Evolutionary conservation across 768 basidiomycete species (phyloP).

Genomic region (Piloderma croceum): DNA sequence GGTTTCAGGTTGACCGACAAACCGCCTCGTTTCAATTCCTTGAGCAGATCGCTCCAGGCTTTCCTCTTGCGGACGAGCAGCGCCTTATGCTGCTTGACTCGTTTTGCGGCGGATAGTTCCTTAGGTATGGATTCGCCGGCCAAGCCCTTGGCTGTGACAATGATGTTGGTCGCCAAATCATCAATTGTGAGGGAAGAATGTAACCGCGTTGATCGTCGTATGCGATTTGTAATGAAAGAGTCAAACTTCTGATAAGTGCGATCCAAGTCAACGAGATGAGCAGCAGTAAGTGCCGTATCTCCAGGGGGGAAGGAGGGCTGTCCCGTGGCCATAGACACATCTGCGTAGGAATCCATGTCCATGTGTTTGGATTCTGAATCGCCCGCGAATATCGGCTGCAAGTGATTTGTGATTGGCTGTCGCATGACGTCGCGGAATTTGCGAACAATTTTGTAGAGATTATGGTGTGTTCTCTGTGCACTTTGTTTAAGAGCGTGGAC

Average conservation of each 20-base stretch:
- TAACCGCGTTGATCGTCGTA: constrained; percentile 39
- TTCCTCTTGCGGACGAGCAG: constrained; percentile 79
- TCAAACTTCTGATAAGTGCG: constrained; percentile 49
- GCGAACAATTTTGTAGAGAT: constrained; percentile 83
- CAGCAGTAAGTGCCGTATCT: constrained; percentile 9
- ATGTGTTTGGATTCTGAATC: constrained; percentile 28
- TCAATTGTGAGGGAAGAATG: constrained; percentile 42
- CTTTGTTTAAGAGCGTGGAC: constrained; percentile 90
- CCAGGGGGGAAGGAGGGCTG: neutral
- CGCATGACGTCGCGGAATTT: constrained; percentile 90
- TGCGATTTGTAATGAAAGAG: constrained; percentile 34
- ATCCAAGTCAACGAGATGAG: constrained; percentile 44
- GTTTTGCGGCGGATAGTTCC: constrained; percentile 41
- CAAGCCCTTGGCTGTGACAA: constrained; percentile 55
- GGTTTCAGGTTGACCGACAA: constrained; percentile 68
- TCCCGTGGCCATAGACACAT: neutral
- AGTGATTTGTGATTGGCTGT: constrained; percentile 50
- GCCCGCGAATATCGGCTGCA: constrained; percentile 33
- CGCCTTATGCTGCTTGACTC: constrained; percentile 62
- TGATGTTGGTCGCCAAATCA: constrained; percentile 55
- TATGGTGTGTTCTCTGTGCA: constrained; percentile 84
- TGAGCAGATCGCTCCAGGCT: constrained; percentile 86
- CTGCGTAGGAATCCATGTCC: neutral
- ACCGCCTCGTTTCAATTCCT: constrained; percentile 79
- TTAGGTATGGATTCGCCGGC: constrained; percentile 39